Conservation (phyloP, 192 early-diverging fungal species). For the Glomus cerebriforme region DNA sequence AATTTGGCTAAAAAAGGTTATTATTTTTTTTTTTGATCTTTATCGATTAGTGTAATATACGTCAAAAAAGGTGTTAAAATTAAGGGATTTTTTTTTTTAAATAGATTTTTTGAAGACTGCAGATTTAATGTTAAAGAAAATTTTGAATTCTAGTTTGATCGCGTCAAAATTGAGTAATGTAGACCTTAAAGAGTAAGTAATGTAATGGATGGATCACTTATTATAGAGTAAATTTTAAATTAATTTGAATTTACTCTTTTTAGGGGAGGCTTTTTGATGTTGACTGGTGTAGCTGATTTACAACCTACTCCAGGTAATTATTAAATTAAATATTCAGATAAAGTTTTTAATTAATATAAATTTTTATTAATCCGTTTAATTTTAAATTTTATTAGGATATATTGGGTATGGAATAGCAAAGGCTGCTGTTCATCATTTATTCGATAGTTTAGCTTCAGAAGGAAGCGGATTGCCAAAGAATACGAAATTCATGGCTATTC, state of each 20-base stretch:
- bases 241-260: neutral
- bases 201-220: neutral
- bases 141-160: constrained; percentile 79
- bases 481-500: constrained; percentile 68
- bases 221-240: neutral
- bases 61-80: neutral
- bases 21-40: constrained; percentile 26
- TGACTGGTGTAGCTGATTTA: constrained; percentile 67
- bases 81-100: neutral
- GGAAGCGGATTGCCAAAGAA: constrained; percentile 71
- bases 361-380: neutral
- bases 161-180: constrained; percentile 78
- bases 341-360: neutral
- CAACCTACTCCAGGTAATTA: constrained; percentile 20
- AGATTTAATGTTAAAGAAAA: constrained; percentile 79
- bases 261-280: constrained; percentile 70
- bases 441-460: constrained; percentile 68
- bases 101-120: constrained; percentile 70
- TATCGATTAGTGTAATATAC: neutral
- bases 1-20: constrained; percentile 66
- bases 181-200: constrained; percentile 66
- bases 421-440: constrained; percentile 89
- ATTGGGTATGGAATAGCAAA: constrained; percentile 95
- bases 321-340: neutral
- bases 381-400: constrained; percentile 39